Evolutionary conservation across 2,329 filamentous ascomycete genomes (phyloP), one percentile per base, ranked within the genome.

Genomic region (Colletotrichum salicis): DNA sequence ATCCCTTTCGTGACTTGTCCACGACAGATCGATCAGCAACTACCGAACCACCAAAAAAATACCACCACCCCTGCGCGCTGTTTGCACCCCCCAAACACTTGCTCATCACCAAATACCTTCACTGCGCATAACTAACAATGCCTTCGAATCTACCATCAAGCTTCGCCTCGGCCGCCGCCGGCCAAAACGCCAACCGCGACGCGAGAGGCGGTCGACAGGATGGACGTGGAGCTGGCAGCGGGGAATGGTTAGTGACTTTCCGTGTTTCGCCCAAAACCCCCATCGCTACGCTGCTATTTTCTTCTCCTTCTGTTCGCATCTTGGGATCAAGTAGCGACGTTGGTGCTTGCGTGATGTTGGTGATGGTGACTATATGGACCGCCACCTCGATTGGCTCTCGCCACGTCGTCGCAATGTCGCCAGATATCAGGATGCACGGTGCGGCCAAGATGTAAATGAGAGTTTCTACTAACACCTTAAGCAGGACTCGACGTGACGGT

Each of bases 161-260:
- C 87, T 95, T 95, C 84, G 93, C 93, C 81, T 94, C 93, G 80
- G 93, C 93, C 78, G 93, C 93, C 77, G 93, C 93, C 81, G 93
- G 93, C 82, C 92, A 94, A 82, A 91, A 88, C 78, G 84, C 86
- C 80, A 90, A 81, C 83, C 89, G 87, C 81, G 89, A 89, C 82
- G 81, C 85, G 77, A 87, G 87, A 84, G 84, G 82, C 84, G 89
- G 86, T 80, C 90, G 88, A 84, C 85, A 81, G 78, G 89, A 89
- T 76, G 85, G 85, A 73, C 86, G 89, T 75, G 86, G 85, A 75
- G 82, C 81, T 81, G 84, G 84, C 75, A 89, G 89, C 81, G 91
- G 90, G 84, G 93, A 94, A 83, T 94, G 92, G 93, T 94, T 88
- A 83, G 91, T 88, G 57, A 37, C 64, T 55, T 51, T 35, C 29